phyloP scores from a whole-genome alignment of 495 filamentous ascomycete genomes.

The Pseudotulostoma volvatum region DNA sequence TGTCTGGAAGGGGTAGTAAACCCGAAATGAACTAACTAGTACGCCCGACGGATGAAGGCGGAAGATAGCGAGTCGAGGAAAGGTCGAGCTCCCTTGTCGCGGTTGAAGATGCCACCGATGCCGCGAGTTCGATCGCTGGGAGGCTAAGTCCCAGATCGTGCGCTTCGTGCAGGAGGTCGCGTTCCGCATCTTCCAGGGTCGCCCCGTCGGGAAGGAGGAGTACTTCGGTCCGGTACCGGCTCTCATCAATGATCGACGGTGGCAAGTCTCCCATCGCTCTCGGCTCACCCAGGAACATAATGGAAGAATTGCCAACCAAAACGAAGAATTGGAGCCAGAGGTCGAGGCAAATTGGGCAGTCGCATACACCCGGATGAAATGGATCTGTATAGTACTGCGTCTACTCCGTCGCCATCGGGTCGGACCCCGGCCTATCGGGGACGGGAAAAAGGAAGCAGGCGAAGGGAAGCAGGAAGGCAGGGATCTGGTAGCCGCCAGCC shows the following conservation, averaged over 20 bases:
- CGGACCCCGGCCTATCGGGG: too few species aligned
- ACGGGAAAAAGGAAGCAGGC: too few species aligned
- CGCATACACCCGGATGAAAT: too few species aligned
- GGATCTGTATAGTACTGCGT: too few species aligned
- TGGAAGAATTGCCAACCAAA: too few species aligned
- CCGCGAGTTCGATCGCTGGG: constrained; percentile 22
- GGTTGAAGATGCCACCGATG: constrained; percentile 25
- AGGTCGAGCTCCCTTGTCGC: constrained; percentile 23
- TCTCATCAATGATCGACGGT: constrained; percentile 16
- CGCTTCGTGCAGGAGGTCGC: constrained; percentile 24
- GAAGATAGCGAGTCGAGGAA: constrained; percentile 8
- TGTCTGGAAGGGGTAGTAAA: not conserved
- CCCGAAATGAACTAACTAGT: constrained; percentile 8
- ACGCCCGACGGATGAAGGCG: constrained; percentile 16
- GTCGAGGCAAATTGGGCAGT: too few species aligned
- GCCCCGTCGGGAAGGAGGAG: constrained; percentile 20
- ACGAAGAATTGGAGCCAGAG: too few species aligned
- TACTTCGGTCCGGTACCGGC: constrained; percentile 25
- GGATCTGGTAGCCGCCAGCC: too few species aligned
- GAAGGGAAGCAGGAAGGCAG: too few species aligned
- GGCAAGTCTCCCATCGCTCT: not conserved
- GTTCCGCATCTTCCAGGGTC: constrained; percentile 20
- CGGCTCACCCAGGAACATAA: too few species aligned
- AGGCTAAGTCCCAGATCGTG: constrained; percentile 23
- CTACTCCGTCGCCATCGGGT: too few species aligned